Evolutionary conservation across 2,329 filamentous ascomycete genomes (phyloP), one percentile per base, ranked within the genome.

Genomic region (Penicillium sp.): DNA sequence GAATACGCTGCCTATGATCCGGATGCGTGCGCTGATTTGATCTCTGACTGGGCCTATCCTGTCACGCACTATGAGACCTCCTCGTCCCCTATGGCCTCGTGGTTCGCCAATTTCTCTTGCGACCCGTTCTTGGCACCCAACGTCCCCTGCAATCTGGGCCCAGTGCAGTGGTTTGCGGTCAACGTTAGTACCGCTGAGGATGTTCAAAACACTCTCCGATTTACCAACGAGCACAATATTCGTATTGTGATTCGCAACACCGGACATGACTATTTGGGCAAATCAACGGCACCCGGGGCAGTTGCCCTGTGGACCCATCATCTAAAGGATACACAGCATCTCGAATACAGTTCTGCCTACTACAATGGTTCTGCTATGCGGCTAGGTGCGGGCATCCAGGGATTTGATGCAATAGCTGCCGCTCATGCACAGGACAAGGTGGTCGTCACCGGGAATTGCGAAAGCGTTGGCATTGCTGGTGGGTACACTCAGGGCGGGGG

Each of bases 261-360:
- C 2, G 74, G 75, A 1, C 75, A 78, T 57, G 73, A 76, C 48
- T 77, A 74, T 29, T 65, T 68, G 6, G 76, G 73, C 2, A 73
- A 73, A 50, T 75, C 55, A 3, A 57, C 55, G 23, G 55, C 48
- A 10, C 48, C 55, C 13, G 74, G 74, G 2, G 62, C 67, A 1
- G 63, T 77, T 2, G 61, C 64, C 2, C 53, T 77, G 5, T 76
- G 74, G 75, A 75, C 69, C 29, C 70, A 76, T 52, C 59, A 74
- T 52, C 61, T 79, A 34, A 74, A 76, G 56, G 29, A 59, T 15
- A 68, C 73, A 16, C 57, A 53, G 8, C 36, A 49, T 34, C 5
- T 52, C 16, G 28, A 59, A 9, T 60, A 56, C n/a, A 24, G 3
- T 8, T 56, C 56, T 3, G 9, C 47, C 3, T 3, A 31, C 4